These are phyloP conservation scores for Casuarina glauca DNA, from an alignment of 306 rosid species.

Conservation along the genomic window DNA sequence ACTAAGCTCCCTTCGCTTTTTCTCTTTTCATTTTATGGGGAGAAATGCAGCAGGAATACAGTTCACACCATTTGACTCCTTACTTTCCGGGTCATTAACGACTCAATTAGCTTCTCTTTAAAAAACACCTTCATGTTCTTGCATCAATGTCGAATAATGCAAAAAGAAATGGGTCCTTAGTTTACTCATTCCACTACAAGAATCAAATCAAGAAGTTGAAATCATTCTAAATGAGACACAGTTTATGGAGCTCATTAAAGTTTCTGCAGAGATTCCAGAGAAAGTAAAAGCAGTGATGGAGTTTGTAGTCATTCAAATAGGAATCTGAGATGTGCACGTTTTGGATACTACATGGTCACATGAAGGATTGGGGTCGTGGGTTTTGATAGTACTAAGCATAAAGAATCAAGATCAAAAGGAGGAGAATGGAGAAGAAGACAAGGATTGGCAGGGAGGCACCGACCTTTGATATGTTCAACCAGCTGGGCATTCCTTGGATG, in stretches of 20 bases:
- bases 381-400: not conserved
- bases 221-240: no score
- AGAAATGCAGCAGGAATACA: conserved; percentile 25
- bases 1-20: conserved; percentile 7
- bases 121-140: not conserved
- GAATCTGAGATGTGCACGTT: no score
- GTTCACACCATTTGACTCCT: conserved; percentile 22
- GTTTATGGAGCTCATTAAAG: no score
- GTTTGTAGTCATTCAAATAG: no score
- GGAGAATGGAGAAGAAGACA: no score
- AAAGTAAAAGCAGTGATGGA: no score
- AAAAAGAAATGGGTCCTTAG: not conserved
- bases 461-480: conserved; percentile 7
- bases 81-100: conserved; percentile 27
- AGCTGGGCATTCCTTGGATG: conserved; percentile 1
- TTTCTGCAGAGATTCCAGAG: no score
- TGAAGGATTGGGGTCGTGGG: no score
- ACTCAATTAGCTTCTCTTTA: not conserved
- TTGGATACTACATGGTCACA: no score
- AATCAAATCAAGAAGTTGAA: no score
- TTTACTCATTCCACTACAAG: not conserved
- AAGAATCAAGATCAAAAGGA: no score
- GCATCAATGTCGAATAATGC: not conserved
- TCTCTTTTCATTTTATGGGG: conserved; percentile 29
- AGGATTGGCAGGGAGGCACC: not conserved